Base-by-base conservation (phyloP, 164 flowering plant species). In the Sedum album region DNA sequence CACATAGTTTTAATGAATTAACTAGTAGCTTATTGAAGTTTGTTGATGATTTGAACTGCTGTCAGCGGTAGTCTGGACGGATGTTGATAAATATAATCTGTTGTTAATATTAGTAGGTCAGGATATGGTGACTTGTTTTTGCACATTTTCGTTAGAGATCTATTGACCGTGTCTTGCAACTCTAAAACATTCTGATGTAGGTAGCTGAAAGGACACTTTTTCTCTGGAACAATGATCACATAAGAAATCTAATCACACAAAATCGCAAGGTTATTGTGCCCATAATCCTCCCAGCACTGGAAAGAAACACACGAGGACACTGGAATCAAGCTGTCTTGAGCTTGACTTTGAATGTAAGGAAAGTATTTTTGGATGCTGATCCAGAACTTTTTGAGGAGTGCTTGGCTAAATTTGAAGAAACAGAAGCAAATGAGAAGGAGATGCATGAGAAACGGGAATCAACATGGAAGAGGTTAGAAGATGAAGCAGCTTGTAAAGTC, bases 291-390 rank as follows among this genome's bases (percentile, higher is more conserved):
- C 90, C 90, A 17, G 85, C 94, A 57, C 68, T 90, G 78, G 94
- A 88, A 74, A 88, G 80, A 68, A 90, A 87, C 75, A 78, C 87
- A 5, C 73, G 79, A 55, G 69, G 72, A 39, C 96, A 90, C 75
- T 90, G 94, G 96, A 90, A 88, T 71, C 96, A 84, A 74, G 96
- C 94, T 66, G 96, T 90, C 38, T 89, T 84, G 70, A 87, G 94
- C 73, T 70, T 90, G 57, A 88, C 92, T 5, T 66, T 87, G 69
- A 90, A 90, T 66, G 96, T 90, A 68, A 77, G 82, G 75, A 90
- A 88, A 75, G 80, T 83, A 55, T 90, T 90, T 60, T 73, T 86
- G 2, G 96, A 90, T 68, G 79, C 79, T 5, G 94, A 90, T 67
- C 84, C 72, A 71, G 81, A 75, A 31, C 82, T 85, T n/a, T 81